Conservation (phyloP, 2,329 filamentous ascomycete genomes). For the Diatrype stigma region DNA sequence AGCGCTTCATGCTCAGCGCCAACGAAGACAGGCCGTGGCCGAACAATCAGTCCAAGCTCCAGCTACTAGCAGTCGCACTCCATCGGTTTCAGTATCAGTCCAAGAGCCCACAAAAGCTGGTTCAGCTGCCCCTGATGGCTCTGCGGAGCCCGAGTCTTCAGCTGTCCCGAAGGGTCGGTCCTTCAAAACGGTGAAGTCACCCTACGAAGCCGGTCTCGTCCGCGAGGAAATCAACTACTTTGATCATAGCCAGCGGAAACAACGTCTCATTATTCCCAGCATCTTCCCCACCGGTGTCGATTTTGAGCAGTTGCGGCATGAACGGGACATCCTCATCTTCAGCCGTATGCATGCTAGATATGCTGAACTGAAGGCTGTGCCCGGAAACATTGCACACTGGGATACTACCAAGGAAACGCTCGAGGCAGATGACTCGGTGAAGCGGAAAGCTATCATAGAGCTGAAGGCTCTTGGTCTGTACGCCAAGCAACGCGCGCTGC, state of each 20-base stretch:
- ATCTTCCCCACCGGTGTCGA: slow-evolving; percentile 88
- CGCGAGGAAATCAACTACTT: slow-evolving; percentile 67
- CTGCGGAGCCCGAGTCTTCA: slow-evolving; percentile 28
- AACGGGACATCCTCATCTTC: slow-evolving; percentile 83
- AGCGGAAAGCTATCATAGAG: slow-evolving; percentile 88
- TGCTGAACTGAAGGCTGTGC: slow-evolving; percentile 75
- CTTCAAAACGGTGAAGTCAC: slow-evolving; percentile 73
- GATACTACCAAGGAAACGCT: slow-evolving; percentile 67
- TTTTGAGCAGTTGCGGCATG: slow-evolving; percentile 77
- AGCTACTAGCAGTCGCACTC: slow-evolving; percentile 33
- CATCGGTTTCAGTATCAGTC: slow-evolving; percentile 38
- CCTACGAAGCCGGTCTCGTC: slow-evolving; percentile 56
- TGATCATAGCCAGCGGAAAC: slow-evolving; percentile 71
- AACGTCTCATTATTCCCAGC: slow-evolving; percentile 77
- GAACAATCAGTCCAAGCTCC: slow-evolving; percentile 42
- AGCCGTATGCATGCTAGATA: slow-evolving; percentile 86
- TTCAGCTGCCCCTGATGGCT: slow-evolving; percentile 26
- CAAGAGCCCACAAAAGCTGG: slow-evolving; percentile 28
- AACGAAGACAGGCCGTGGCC: slow-evolving; percentile 57
- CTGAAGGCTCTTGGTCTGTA: slow-evolving; percentile 89
- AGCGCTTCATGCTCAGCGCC: slow-evolving; percentile 71
- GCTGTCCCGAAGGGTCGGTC: slow-evolving; percentile 38
- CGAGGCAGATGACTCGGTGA: slow-evolving; percentile 74
- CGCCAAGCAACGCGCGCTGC: slow-evolving; percentile 79
- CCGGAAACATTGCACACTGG: slow-evolving; percentile 84